Evolutionary conservation across 768 basidiomycete species (phyloP).

Genomic region (Suillus decipiens): DNA sequence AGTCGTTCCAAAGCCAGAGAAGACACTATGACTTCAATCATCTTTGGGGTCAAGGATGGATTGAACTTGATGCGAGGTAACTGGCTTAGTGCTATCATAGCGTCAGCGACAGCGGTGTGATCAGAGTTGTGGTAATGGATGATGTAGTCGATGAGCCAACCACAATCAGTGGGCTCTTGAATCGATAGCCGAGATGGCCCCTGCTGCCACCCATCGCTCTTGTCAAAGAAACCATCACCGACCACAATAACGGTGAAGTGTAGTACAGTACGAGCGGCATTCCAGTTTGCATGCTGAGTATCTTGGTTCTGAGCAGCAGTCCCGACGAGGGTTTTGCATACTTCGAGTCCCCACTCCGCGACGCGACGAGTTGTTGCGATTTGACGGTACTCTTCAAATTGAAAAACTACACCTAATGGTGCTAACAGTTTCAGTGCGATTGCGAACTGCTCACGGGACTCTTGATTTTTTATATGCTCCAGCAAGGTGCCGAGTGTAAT

Average conservation of each 20-base stretch:
- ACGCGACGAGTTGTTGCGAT: not conserved
- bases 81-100: conserved; percentile 9
- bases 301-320: not conserved
- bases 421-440: conserved; percentile 5
- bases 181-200: not conserved
- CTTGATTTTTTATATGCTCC: conserved; percentile 5
- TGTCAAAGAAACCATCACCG: not conserved
- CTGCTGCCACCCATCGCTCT: not conserved
- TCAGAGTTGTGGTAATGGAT: conserved; percentile 3
- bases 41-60: not conserved
- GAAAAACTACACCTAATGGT: conserved; percentile 10
- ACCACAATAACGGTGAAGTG: conserved; percentile 7
- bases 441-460: not conserved
- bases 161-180: not conserved
- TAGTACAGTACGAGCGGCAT: conserved; percentile 5
- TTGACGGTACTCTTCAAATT: conserved; percentile 10
- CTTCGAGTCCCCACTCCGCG: conserved; percentile 8
- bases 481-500: not conserved
- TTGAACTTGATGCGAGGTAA: not conserved
- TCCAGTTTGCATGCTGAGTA: conserved; percentile 4
- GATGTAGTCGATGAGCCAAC: conserved; percentile 10
- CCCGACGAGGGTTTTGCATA: conserved; percentile 7
- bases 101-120: conserved; percentile 8
- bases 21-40: conserved; percentile 2
- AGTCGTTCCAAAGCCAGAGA: conserved; percentile 5